Evolutionary conservation across 2,329 filamentous ascomycete species (phyloP).

Genomic region (Talaromyces piceae): DNA sequence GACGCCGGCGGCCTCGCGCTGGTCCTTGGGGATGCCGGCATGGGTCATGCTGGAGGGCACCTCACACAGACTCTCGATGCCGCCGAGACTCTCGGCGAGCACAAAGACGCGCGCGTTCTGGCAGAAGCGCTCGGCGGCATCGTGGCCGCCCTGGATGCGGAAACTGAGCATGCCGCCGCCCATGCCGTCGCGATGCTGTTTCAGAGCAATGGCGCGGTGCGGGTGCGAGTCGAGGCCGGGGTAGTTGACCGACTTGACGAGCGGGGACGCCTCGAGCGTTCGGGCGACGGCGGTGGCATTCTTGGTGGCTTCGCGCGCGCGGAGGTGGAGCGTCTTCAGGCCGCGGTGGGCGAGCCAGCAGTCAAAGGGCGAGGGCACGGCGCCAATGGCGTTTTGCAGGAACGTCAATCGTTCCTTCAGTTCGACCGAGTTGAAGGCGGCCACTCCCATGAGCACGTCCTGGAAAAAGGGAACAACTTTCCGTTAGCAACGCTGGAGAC

Average conservation of each 20-base stretch:
- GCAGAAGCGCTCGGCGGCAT: constrained; percentile 87
- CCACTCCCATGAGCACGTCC: constrained; percentile 96
- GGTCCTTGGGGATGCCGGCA: constrained; percentile 81
- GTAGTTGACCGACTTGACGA: constrained; percentile 90
- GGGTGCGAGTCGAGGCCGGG: constrained; percentile 83
- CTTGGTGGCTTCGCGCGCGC: constrained; percentile 72
- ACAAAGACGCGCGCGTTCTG: constrained; percentile 84
- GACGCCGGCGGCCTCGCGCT: constrained; percentile 86
- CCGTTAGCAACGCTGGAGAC: neutral
- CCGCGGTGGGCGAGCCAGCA: constrained; percentile 97
- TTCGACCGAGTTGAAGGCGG: constrained; percentile 82
- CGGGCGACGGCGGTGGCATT: constrained; percentile 74
- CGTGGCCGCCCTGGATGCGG: constrained; percentile 78
- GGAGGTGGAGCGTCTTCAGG: constrained; percentile 91
- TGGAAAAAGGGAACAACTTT: no score
- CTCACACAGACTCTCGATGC: constrained; percentile 86
- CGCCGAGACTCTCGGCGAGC: constrained; percentile 83
- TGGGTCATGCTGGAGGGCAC: constrained; percentile 96
- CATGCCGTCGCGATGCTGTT: constrained; percentile 90
- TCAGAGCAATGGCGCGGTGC: constrained; percentile 73
- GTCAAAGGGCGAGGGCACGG: constrained; percentile 90
- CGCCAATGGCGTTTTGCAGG: constrained; percentile 95
- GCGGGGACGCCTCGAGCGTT: constrained; percentile 68
- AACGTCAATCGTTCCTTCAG: constrained; percentile 74
- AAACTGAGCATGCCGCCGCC: constrained; percentile 98